Evolutionary conservation across 306 rosid genomes (phyloP).

Genomic region (Vicia faba): DNA sequence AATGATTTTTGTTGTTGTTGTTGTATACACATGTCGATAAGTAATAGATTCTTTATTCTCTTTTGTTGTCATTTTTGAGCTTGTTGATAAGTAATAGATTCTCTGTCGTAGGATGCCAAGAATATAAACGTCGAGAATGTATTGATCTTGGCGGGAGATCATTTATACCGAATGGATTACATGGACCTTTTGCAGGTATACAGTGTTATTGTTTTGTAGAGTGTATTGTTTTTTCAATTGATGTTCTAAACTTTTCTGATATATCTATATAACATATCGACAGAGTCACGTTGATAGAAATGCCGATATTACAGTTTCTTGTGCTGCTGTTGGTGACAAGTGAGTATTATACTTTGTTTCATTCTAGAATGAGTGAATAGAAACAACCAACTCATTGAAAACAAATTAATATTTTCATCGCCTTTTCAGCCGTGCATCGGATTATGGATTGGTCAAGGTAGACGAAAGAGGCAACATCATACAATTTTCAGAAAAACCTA

Average conservation of each 20-base stretch:
- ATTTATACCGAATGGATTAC: conserved; percentile 94
- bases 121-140: conserved; percentile 69
- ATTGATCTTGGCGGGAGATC: conserved; percentile 90
- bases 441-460: conserved; percentile 82
- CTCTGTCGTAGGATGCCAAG: conserved; percentile 73
- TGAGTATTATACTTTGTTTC: conserved; percentile 28
- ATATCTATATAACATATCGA: conserved; percentile 27
- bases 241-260: conserved; percentile 32
- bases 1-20: neutral
- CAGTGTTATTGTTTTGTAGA: neutral
- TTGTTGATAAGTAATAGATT: conserved; percentile 13
- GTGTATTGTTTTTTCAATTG: conserved; percentile 2
- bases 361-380: conserved; percentile 18
- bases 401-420: conserved; percentile 7
- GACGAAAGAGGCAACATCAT: conserved; percentile 66
- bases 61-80: conserved; percentile 1
- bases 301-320: conserved; percentile 82
- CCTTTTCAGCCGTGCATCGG: conserved; percentile 85
- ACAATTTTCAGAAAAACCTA: conserved; percentile 83
- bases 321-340: conserved; percentile 72
- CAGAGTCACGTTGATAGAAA: conserved; percentile 81
- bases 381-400: conserved; percentile 19
- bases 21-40: neutral
- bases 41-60: conserved; percentile 7
- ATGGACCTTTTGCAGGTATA: conserved; percentile 85